A percentile compares a stretch with the other conserved stretches of the same genome.
Conservation (phyloP, 345 rosid species). For the Geranium rotundifolium region DNA sequence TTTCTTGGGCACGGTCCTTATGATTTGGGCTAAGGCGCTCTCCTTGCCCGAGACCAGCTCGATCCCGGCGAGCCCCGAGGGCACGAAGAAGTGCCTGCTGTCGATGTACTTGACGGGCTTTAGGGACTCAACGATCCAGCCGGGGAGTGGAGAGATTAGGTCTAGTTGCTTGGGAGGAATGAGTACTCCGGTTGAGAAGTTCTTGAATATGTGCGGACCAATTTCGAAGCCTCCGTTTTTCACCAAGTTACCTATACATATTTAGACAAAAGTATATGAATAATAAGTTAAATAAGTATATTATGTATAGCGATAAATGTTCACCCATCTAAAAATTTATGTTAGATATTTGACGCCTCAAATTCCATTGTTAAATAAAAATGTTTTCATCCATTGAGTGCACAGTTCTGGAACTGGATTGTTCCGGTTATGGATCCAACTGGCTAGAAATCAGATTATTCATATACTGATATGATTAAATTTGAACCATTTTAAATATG, state of each 20-base stretch:
- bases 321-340: too few species aligned
- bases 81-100: constrained; percentile 52
- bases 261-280: too few species aligned
- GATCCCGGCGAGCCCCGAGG: constrained; percentile 43
- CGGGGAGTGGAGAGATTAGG: constrained; percentile 59
- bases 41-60: constrained; percentile 77
- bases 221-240: constrained; percentile 72
- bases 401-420: too few species aligned
- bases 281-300: too few species aligned
- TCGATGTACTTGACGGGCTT: constrained; percentile 72
- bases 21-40: constrained; percentile 71
- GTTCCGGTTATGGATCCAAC: too few species aligned
- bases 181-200: constrained; percentile 73
- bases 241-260: constrained; percentile 46
- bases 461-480: too few species aligned
- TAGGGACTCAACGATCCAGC: constrained; percentile 87
- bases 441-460: too few species aligned
- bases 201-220: constrained; percentile 71
- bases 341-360: too few species aligned
- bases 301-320: too few species aligned
- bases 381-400: too few species aligned
- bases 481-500: too few species aligned
- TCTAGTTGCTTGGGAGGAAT: constrained; percentile 45
- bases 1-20: constrained; percentile 38
- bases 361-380: too few species aligned